Base-by-base conservation (phyloP, 257 asterid genomes). In the Paraleonurus japonicus region DNA sequence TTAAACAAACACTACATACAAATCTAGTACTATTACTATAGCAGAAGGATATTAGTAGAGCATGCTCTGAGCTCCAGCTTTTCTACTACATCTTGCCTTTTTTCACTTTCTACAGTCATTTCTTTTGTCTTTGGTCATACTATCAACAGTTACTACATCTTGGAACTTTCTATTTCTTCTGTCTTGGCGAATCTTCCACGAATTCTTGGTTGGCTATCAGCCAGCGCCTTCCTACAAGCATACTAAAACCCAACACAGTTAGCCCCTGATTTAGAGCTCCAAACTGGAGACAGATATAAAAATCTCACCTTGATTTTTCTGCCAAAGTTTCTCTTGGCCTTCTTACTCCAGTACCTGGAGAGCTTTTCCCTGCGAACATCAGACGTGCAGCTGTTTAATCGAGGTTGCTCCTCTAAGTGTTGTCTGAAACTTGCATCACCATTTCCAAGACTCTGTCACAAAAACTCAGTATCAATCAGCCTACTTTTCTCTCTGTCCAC, bases 211-310 rank as follows among this genome's bases (percentile, higher is more conserved):
- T 92, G 98, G 78, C 87, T 87, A 72, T 92, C 98, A 0, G 98
- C 98, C 65, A 92, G 75, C n/a, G 90, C 96, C 81, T 92, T 92
- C 92, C 98, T 84, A 86, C 98, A 92, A 65, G 96, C 98, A 79
- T 92, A 92, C 98, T 92, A 85, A 63, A 64, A 50, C 5, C 8
- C 35, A 55, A 32, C 51, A 24, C 19, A 69, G 74, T 50, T 19
- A 22, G 33, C 41, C 24, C n/a, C n/a, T n/a, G n/a, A n/a, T n/a
- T n/a, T n/a, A n/a, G n/a, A n/a, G n/a, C n/a, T n/a, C n/a, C n/a
- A n/a, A n/a, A n/a, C 48, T 41, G 48, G 48, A 39, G n/a, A 41
- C 3, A 32, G 20, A 16, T 7, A 41, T 17, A 3, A 1, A 68
- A 62, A 67, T 35, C 33, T 47, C 76, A 90, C 98, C 97, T 90